Evolutionary conservation across 73 alveolate genomes (phyloP).

Genomic region (Paraurostyla sp.): DNA sequence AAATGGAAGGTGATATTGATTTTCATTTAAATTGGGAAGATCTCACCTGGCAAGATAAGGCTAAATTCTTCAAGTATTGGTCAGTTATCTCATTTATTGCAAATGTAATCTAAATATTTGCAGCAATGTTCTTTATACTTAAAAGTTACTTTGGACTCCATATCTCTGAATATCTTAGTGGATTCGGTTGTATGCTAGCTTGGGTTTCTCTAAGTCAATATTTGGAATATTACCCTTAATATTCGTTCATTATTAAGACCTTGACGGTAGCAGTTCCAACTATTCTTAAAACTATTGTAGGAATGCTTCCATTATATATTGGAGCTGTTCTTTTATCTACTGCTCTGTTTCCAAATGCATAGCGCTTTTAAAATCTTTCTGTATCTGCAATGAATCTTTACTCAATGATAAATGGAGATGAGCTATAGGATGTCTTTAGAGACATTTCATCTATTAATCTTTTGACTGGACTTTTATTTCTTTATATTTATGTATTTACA

Average conservation of each 20-base stretch:
- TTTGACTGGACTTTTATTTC: not conserved
- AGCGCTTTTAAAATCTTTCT: conserved; percentile 8
- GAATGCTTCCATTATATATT: conserved; percentile 87
- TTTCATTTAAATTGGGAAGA: conserved; percentile 42
- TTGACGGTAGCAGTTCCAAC: conserved; percentile 75
- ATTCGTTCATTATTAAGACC: conserved; percentile 79
- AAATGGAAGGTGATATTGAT: conserved; percentile 11
- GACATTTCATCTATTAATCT: conserved; percentile 4
- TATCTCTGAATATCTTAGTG: conserved; percentile 23
- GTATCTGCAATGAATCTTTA: conserved; percentile 16
- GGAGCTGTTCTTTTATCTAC: conserved; percentile 87
- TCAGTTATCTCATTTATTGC: conserved; percentile 2
- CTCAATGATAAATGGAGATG: conserved; percentile 56
- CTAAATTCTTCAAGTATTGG: conserved; percentile 41
- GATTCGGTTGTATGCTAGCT: conserved; percentile 76
- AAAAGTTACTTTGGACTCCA: conserved; percentile 34
- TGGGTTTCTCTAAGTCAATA: conserved; percentile 85
- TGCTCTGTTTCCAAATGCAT: conserved; percentile 84
- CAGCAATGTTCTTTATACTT: conserved; percentile 32
- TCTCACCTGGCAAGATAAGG: conserved; percentile 27
- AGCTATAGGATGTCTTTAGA: conserved; percentile 28
- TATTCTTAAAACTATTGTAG: conserved; percentile 78
- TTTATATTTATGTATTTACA: not conserved
- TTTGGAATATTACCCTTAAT: conserved; percentile 77
- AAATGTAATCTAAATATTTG: conserved; percentile 2